Conservation (phyloP, 208 protist species). For the Crithidia fasciculata region DNA sequence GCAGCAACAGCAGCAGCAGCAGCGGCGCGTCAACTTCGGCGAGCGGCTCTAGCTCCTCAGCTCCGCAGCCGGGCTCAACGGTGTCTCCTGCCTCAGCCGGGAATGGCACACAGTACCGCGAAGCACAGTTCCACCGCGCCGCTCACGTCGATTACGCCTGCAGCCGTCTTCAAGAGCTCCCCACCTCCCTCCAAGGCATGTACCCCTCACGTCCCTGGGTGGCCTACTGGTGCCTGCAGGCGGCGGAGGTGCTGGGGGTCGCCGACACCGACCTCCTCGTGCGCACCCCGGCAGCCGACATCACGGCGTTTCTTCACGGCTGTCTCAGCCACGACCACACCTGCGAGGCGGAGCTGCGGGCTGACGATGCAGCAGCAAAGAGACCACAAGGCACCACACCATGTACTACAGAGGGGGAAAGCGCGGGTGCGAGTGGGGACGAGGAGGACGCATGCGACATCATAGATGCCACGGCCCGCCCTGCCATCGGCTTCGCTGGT, state of each 20-base stretch:
- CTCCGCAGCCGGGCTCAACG: too few relatives aligned
- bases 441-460: neutral
- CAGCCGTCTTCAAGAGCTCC: constrained; percentile 28
- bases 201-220: constrained; percentile 81
- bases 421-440: neutral
- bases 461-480: neutral
- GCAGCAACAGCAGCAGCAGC: neutral
- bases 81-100: neutral
- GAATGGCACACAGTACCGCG: neutral
- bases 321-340: constrained; percentile 49
- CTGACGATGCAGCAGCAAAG: neutral
- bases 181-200: constrained; percentile 30
- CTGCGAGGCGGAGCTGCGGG: constrained; percentile 21
- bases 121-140: constrained; percentile 12
- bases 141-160: constrained; percentile 48
- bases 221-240: constrained; percentile 81
- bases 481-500: constrained; percentile 82
- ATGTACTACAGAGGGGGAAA: too few relatives aligned
- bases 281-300: constrained; percentile 36
- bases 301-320: constrained; percentile 56
- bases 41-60: neutral
- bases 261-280: constrained; percentile 47
- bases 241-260: constrained; percentile 73
- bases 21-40: neutral
- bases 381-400: neutral